Evolutionary conservation across 495 filamentous ascomycete species (phyloP).

Genomic region (Penicillium turbatum): DNA sequence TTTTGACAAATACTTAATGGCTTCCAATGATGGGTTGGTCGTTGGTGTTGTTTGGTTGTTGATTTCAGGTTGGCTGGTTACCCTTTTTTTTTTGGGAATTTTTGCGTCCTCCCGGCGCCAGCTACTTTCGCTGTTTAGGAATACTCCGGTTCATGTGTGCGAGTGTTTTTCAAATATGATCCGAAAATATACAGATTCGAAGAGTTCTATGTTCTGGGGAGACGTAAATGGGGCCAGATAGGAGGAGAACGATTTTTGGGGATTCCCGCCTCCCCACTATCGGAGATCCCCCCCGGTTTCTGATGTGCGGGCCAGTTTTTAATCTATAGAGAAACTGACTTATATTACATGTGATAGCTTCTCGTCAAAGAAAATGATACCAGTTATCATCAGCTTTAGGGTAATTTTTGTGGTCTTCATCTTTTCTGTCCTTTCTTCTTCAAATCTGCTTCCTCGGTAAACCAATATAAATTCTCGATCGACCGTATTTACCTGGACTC

Average conservation of each 20-base stretch:
- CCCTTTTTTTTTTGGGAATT: background rate
- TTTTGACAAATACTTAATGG: too few species aligned
- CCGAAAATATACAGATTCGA: background rate
- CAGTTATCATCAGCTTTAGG: too few species aligned
- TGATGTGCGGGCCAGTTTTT: background rate
- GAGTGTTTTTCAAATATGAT: background rate
- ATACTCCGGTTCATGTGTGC: background rate
- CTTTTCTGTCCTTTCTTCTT: too few species aligned
- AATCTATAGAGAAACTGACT: background rate
- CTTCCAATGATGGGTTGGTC: too few species aligned
- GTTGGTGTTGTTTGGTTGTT: background rate
- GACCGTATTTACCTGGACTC: background rate
- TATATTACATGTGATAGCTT: too few species aligned
- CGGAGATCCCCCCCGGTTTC: background rate
- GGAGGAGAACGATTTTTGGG: background rate
- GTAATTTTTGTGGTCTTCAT: too few species aligned
- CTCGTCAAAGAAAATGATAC: too few species aligned
- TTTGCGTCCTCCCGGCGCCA: background rate
- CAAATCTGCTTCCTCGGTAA: background rate
- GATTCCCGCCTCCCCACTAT: background rate
- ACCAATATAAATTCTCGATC: background rate
- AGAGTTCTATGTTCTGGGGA: background rate
- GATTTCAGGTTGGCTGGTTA: background rate
- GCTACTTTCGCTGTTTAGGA: background rate
- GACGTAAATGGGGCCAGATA: background rate